Evolutionary conservation across 345 rosid genomes (phyloP).

Genomic region (Tarenaya hassleriana): DNA sequence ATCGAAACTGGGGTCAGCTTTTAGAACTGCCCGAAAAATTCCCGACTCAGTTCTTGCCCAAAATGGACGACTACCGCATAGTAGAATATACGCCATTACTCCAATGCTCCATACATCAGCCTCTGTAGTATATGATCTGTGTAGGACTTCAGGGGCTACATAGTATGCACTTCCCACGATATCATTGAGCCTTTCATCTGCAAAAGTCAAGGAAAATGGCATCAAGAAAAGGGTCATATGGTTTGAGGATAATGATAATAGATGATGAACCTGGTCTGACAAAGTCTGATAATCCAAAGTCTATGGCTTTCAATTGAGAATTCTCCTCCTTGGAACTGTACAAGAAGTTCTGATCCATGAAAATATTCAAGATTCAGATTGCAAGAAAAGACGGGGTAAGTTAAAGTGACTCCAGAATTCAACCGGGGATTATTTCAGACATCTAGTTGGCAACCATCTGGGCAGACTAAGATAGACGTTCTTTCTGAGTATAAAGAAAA

Average conservation of each 20-base stretch:
- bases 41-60: slow-evolving; percentile 96
- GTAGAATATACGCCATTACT: slow-evolving; percentile 80
- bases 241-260: not conserved
- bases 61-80: slow-evolving; percentile 90
- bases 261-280: slow-evolving; percentile 76
- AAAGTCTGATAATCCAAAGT: slow-evolving; percentile 91
- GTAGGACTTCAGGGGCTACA: slow-evolving; percentile 95
- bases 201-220: not conserved
- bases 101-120: slow-evolving; percentile 98
- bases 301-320: slow-evolving; percentile 82
- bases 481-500: slow-evolving; percentile 3
- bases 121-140: slow-evolving; percentile 77
- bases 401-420: not conserved
- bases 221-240: not conserved
- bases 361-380: slow-evolving; percentile 14
- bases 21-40: slow-evolving; percentile 74
- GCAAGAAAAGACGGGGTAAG: not conserved
- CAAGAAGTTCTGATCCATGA: slow-evolving; percentile 72
- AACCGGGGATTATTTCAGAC: not conserved
- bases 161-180: slow-evolving; percentile 95
- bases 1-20: slow-evolving; percentile 78
- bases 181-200: slow-evolving; percentile 91
- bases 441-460: no score
- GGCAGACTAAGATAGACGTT: not conserved
- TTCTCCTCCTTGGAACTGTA: slow-evolving; percentile 71